These are phyloP conservation scores for Peronospora belbahrii DNA, from an alignment of 352 stramenopile species.

Conservation along the genomic window DNA sequence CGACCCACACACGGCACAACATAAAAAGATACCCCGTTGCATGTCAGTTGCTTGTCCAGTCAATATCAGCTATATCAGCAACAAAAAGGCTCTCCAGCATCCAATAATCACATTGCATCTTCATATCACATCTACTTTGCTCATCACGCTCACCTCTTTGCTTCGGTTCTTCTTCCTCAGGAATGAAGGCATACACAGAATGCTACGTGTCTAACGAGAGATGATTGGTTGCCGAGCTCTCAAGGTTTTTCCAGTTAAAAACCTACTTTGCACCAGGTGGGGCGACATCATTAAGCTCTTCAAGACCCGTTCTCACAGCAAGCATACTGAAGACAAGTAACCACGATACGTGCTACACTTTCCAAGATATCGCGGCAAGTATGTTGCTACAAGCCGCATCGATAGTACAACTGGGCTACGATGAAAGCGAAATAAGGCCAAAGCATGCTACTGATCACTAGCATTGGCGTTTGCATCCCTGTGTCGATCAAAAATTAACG, in stretches of 20 bases:
- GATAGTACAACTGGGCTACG: too few species aligned
- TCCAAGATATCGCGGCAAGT: not conserved
- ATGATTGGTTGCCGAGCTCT: slow-evolving; percentile 25
- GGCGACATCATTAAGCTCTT: slow-evolving; percentile 24
- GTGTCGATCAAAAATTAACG: not conserved
- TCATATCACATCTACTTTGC: not conserved
- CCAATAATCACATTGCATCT: not conserved
- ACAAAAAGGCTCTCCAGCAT: not conserved
- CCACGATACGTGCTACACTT: not conserved
- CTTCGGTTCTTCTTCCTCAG: slow-evolving; percentile 37
- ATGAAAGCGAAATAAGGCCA: too few species aligned
- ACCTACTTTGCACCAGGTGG: slow-evolving; percentile 11
- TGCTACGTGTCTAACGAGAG: too few species aligned
- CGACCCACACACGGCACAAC: too few species aligned
- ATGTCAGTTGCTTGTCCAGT: slow-evolving; percentile 8
- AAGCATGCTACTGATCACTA: too few species aligned
- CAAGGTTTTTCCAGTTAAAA: slow-evolving; percentile 31
- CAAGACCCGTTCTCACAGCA: not conserved
- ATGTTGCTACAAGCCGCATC: too few species aligned
- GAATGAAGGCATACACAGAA: too few species aligned
- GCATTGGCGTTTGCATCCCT: not conserved
- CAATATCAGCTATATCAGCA: not conserved
- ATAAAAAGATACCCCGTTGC: slow-evolving; percentile 10
- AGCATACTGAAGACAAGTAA: slow-evolving; percentile 8
- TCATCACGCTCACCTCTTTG: slow-evolving; percentile 22